Conservation (phyloP, 495 filamentous ascomycete species). For the Xylaria palmicola region DNA sequence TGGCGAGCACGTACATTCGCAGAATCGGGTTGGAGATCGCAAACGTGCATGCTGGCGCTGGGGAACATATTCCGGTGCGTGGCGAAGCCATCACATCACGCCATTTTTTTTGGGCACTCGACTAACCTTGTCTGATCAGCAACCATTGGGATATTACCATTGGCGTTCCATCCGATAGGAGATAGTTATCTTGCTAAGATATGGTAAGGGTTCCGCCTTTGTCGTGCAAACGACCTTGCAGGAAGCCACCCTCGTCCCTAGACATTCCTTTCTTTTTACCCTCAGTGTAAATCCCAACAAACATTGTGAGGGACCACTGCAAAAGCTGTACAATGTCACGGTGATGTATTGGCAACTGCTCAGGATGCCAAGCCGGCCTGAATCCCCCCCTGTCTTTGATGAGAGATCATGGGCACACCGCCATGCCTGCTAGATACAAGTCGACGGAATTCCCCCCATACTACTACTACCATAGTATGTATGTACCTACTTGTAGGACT, state of each 20-base stretch:
- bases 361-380: not conserved
- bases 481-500: too few relatives aligned
- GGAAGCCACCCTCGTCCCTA: too few relatives aligned
- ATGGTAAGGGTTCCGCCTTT: not conserved
- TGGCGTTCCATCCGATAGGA: too few relatives aligned
- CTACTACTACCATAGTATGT: too few relatives aligned
- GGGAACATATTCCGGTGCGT: conserved; percentile 5
- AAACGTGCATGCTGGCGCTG: conserved; percentile 3
- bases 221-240: not conserved
- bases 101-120: too few relatives aligned
- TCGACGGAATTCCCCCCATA: not conserved
- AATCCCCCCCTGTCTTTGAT: not conserved
- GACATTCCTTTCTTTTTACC: too few relatives aligned
- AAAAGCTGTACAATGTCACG: conserved; percentile 6
- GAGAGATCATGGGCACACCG: not conserved
- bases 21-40: conserved; percentile 5
- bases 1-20: not conserved
- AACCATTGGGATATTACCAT: too few relatives aligned
- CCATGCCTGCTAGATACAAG: not conserved
- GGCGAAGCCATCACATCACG: conserved; percentile 10
- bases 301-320: not conserved
- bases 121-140: too few relatives aligned
- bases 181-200: too few relatives aligned
- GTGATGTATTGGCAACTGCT: not conserved
- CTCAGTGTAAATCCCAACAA: not conserved